Evolutionary conservation across 768 basidiomycete species (phyloP), one percentile per base, ranked within the genome.

Genomic region (Cystofilobasidium capitatum): DNA sequence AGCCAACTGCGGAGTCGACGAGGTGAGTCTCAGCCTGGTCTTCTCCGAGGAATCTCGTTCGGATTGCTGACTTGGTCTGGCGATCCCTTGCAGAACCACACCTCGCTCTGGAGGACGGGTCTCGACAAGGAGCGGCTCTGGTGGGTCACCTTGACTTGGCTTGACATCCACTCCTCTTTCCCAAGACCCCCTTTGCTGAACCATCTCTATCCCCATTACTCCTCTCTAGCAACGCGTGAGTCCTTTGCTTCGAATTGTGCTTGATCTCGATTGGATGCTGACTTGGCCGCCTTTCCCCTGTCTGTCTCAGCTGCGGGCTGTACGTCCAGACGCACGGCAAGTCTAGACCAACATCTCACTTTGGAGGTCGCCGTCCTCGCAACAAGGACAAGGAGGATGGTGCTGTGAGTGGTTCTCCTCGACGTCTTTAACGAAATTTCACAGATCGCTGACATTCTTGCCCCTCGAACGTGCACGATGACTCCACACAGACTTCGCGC

Each of bases 1-100:
- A 68, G 66, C 66, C 51, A 61, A 68, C 49, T 68, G 66, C 44
- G 66, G 66, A 36, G 66, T 61, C 49, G 59, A 68, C 42, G 66
- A 68, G 61, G 59, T 62, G 3, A 22, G 65, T 36, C 26, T 37
- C 13, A 36, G 2, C 10, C 22, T 26, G 8, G 24, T 49, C 36
- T 37, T n/a, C n/a, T n/a, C n/a, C n/a, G n/a, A n/a, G n/a, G n/a
- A n/a, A n/a, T n/a, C n/a, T n/a, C n/a, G n/a, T n/a, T n/a, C n/a
- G n/a, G n/a, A n/a, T 20, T 42, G 57, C 57, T 39, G 10, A 60
- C 12, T 58, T 17, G n/a, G 17, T 37, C 40, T 40, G n/a, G 14
- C 1, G 31, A 6, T 16, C 37, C 17, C 24, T 1, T 26, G 2
- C 47, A 66, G 65, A 66, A 58, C 58, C 57, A 68, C 26, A 68